phyloP scores from a whole-genome alignment of 805 yeast species.

The Hanseniaspora guilliermondii region DNA sequence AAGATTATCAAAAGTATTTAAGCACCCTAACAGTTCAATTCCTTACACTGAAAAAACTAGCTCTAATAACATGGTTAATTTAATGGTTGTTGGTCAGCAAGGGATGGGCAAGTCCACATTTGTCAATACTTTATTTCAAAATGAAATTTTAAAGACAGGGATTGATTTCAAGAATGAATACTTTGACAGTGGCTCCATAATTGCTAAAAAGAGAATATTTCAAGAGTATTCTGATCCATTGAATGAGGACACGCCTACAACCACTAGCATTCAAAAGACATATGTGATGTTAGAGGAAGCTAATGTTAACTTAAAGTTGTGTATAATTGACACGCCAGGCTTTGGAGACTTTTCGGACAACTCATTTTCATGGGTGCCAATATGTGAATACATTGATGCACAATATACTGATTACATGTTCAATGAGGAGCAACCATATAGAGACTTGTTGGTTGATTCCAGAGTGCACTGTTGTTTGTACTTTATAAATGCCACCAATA shows the following conservation, averaged over 20 bases:
- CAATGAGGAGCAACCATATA: slow-evolving; percentile 67
- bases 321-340: slow-evolving; percentile 62
- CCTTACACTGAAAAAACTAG: slow-evolving; percentile 3
- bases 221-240: slow-evolving; percentile 36
- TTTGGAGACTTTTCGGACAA: slow-evolving; percentile 64
- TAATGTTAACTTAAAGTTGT: slow-evolving; percentile 45
- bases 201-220: slow-evolving; percentile 28
- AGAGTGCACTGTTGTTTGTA: slow-evolving; percentile 80
- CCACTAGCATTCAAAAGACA: slow-evolving; percentile 27
- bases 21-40: slow-evolving; percentile 18
- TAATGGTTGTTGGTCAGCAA: slow-evolving; percentile 76
- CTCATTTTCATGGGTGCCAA: slow-evolving; percentile 51
- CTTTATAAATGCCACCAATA: slow-evolving; percentile 60
- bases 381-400: slow-evolving; percentile 64
- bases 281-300: slow-evolving; percentile 48
- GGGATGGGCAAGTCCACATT: slow-evolving; percentile 80
- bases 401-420: slow-evolving; percentile 56
- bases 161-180: slow-evolving; percentile 27
- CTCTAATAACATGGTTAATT: slow-evolving; percentile 39
- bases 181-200: slow-evolving; percentile 14
- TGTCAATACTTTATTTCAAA: slow-evolving; percentile 64
- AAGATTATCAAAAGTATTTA: slow-evolving; percentile 10
- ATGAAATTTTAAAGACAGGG: slow-evolving; percentile 30
- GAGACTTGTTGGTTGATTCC: slow-evolving; percentile 42
- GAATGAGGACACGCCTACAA: slow-evolving; percentile 38